phyloP scores from a whole-genome alignment of 805 yeast genomes.

The Lipomyces chichibuensis region DNA sequence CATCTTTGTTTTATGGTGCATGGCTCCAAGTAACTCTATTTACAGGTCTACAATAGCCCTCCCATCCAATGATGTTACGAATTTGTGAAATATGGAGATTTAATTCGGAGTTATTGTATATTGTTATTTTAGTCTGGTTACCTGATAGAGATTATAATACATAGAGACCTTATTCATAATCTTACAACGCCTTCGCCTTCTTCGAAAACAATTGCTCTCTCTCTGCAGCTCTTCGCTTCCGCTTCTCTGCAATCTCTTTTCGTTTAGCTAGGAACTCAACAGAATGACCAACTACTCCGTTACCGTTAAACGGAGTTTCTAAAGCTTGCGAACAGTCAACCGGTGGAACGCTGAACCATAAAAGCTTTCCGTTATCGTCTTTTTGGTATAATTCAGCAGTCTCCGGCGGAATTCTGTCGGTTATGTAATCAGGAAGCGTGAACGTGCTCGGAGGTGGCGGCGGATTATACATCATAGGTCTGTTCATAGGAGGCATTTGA shows the following conservation, averaged over 20 bases:
- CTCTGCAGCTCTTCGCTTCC: slow-evolving; percentile 27
- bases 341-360: slow-evolving; percentile 41
- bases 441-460: slow-evolving; percentile 45
- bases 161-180: not conserved
- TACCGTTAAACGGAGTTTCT: slow-evolving; percentile 10
- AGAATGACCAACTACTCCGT: slow-evolving; percentile 28
- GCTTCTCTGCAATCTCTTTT: slow-evolving; percentile 23
- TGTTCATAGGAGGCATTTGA: slow-evolving; percentile 17
- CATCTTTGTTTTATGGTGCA: not conserved
- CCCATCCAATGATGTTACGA: not conserved
- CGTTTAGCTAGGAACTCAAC: slow-evolving; percentile 30
- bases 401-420: slow-evolving; percentile 34
- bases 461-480: slow-evolving; percentile 36
- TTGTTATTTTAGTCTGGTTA: not conserved
- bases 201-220: slow-evolving; percentile 10
- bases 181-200: not conserved
- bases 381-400: slow-evolving; percentile 34
- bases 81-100: not conserved
- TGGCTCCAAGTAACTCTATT: not conserved
- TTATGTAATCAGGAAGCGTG: slow-evolving; percentile 42
- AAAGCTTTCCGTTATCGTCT: slow-evolving; percentile 34
- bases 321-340: slow-evolving; percentile 27
- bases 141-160: not conserved
- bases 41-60: not conserved
- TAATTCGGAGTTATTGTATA: not conserved